Evolutionary conservation across 352 stramenopile species (phyloP), one percentile per base, ranked within the genome.

Genomic region (Pythium dissimile): DNA sequence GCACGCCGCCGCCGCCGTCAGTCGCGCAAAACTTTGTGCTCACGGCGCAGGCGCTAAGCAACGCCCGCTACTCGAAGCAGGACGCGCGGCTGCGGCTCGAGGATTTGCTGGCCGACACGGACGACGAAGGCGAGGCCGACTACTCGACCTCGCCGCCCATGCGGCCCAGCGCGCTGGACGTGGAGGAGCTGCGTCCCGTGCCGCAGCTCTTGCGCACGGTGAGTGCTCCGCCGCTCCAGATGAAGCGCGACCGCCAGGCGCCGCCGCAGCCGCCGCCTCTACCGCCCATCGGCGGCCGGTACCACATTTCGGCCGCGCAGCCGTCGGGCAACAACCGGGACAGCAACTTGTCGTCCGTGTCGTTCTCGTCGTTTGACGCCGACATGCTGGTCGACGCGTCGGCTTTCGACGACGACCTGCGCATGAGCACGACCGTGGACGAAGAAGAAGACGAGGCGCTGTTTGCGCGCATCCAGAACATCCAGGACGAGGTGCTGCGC

Each of bases 351-450:
- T 59, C 48, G 27, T 54, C 49, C 10, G 20, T 59, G 21, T 65
- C 57, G 24, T 65, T 65, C 28, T 58, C 57, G 42, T 65, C 57
- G 9, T 65, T 65, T 21, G 57, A 65, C 21, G 57, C 49, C 9
- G 57, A 65, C 35, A 51, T 54, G 31, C 45, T 65, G 21, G 57
- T 65, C 35, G 57, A 58, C 26, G 48, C 57, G 4, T 38, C 45
- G 31, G 57, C 49, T 5, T 42, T 65, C 16, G 57, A 65, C 4
- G 39, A 58, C 31, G 47, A 58, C 31, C 35, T 47, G 18, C 45
- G 54, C 28, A 44, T 46, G 45, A 58, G 46, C 32, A 48, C 41
- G n/a, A 42, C 34, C 1, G 21, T 50, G 32, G 49, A 59, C 16
- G 49, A 54, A 20, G 49, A 65, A n/a, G 45, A 58, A 11, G 57